Conservation (phyloP, 129 eudicot genomes). For the Arctium minus region DNA sequence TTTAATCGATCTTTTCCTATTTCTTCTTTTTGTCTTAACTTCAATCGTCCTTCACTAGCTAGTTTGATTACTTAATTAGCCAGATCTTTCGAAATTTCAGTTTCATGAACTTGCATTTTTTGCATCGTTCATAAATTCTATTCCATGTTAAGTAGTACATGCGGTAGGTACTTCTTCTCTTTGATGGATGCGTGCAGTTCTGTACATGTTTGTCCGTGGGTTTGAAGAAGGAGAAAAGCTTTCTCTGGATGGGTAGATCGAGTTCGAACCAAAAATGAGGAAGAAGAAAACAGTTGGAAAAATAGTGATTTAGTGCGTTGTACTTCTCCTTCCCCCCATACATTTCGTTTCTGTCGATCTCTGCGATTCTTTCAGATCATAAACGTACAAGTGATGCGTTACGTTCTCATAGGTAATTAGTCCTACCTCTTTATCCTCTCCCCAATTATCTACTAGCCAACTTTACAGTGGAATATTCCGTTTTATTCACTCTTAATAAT, state of each 20-base stretch:
- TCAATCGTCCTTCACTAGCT: neutral
- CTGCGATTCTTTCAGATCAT: constrained; percentile 32
- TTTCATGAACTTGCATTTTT: neutral
- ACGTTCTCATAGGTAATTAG: neutral
- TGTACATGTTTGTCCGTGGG: neutral
- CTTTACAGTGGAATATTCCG: neutral
- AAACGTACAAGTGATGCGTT: constrained; percentile 25
- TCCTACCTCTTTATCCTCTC: neutral
- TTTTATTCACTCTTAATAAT: neutral
- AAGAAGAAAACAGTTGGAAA: constrained; percentile 15
- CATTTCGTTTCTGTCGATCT: constrained; percentile 30
- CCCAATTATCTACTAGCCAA: neutral
- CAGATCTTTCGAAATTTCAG: neutral
- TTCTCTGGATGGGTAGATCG: neutral
- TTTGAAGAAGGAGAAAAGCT: constrained; percentile 7
- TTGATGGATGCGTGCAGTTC: constrained; percentile 3
- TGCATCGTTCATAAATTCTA: neutral
- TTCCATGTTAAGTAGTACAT: constrained; percentile 9
- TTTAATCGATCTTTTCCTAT: neutral
- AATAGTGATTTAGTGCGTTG: constrained; percentile 16
- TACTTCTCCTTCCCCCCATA: constrained; percentile 16
- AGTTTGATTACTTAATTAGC: too few relatives aligned
- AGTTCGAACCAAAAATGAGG: constrained; percentile 10
- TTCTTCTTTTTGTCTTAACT: neutral
- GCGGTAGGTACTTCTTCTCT: neutral